Percentiles rank a stretch among this genome's conserved stretches.
phyloP scores from a whole-genome alignment of 352 stramenopile species.

The Globisporangium viniferum region DNA sequence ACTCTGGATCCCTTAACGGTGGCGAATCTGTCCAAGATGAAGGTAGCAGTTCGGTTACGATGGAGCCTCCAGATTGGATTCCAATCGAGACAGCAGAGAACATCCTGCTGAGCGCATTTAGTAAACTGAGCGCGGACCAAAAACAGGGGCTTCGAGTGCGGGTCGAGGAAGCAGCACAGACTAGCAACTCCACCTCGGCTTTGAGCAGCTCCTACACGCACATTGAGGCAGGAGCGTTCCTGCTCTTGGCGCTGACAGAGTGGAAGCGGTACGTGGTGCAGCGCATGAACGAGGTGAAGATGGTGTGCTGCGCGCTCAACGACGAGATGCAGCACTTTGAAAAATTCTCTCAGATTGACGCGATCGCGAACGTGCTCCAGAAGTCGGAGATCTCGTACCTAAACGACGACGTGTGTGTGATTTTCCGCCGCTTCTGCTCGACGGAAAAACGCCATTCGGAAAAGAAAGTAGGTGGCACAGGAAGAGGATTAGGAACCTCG shows the following conservation, averaged over 20 bases:
- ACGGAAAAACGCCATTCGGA: conserved; percentile 31
- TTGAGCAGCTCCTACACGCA: not conserved
- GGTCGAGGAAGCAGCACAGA: conserved; percentile 26
- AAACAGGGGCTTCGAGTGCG: conserved; percentile 35
- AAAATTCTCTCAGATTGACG: conserved; percentile 47
- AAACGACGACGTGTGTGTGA: conserved; percentile 55
- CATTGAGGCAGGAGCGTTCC: conserved; percentile 48
- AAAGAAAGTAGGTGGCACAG: not conserved
- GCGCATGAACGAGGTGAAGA: conserved; percentile 65
- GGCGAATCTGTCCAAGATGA: not conserved
- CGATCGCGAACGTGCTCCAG: conserved; percentile 44
- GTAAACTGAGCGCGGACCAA: conserved; percentile 44
- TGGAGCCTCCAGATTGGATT: conserved; percentile 31
- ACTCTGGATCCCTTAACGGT: not conserved
- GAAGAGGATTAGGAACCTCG: conserved; percentile 5
- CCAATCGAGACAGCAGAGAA: conserved; percentile 28
- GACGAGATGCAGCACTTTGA: conserved; percentile 58
- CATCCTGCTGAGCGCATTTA: conserved; percentile 53
- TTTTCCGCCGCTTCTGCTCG: conserved; percentile 59
- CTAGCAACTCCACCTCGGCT: not conserved
- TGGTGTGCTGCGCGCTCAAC: conserved; percentile 54
- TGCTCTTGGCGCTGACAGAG: conserved; percentile 57
- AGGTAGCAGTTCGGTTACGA: not conserved
- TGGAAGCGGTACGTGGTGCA: conserved; percentile 70
- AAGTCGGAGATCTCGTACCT: conserved; percentile 42